These are phyloP conservation scores for Paraphysoderma sedebokerense DNA, from an alignment of 371 early-diverging fungal species.

Conservation along the genomic window DNA sequence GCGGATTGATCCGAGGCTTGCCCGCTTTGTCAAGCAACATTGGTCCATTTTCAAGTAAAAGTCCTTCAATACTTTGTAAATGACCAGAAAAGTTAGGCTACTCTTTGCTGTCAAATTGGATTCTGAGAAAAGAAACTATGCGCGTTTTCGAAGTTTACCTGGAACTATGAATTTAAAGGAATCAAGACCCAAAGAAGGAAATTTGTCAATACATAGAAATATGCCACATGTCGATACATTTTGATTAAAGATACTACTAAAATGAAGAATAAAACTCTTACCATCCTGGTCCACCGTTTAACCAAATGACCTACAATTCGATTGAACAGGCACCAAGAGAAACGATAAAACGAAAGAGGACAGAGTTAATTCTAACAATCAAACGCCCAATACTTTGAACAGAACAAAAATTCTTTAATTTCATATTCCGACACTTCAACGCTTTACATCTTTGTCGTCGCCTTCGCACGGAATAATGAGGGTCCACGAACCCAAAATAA, in stretches of 20 bases:
- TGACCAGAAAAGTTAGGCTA: background rate
- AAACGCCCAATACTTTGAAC: too few relatives aligned
- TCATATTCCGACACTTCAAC: too few relatives aligned
- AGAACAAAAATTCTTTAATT: too few relatives aligned
- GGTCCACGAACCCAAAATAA: too few relatives aligned
- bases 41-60: slow-evolving; percentile 74
- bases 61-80: slow-evolving; percentile 56
- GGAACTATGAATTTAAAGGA: slow-evolving; percentile 7
- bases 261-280: slow-evolving; percentile 9
- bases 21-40: slow-evolving; percentile 30
- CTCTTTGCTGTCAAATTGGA: background rate
- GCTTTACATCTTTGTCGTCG: too few relatives aligned
- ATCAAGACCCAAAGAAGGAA: background rate
- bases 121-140: background rate
- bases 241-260: slow-evolving; percentile 10
- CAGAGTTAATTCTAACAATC: too few relatives aligned
- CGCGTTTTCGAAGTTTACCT: slow-evolving; percentile 7
- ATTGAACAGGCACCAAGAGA: background rate
- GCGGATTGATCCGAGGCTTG: slow-evolving; percentile 24
- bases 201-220: background rate
- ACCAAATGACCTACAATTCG: slow-evolving; percentile 48
- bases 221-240: slow-evolving; percentile 19
- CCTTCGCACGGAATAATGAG: too few relatives aligned
- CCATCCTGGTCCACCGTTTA: slow-evolving; percentile 61
- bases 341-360: too few relatives aligned